A percentile compares a stretch with the other conserved stretches of the same genome.
Conservation (phyloP, 371 early-diverging fungal species). For the Apophysomyces elegans region DNA sequence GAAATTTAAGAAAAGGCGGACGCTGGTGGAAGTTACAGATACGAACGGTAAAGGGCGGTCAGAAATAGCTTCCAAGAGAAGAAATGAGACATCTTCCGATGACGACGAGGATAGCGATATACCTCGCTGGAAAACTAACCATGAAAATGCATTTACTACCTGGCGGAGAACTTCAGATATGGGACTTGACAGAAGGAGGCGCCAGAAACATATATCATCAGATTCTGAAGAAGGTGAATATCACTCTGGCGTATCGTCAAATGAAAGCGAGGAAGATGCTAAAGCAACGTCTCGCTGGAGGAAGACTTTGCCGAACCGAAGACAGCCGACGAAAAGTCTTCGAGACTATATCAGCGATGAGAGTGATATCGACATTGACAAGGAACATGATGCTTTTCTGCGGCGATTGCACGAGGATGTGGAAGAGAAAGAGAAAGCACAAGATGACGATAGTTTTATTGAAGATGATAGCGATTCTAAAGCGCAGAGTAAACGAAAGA, state of each 20-base stretch:
- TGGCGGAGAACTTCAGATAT: neutral
- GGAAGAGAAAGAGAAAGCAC: constrained; percentile 23
- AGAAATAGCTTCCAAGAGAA: neutral
- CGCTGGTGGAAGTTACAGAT: neutral
- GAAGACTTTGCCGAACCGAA: constrained; percentile 13
- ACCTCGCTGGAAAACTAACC: neutral
- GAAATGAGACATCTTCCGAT: constrained; percentile 7
- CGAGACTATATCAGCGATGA: constrained; percentile 60
- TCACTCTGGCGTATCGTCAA: constrained; percentile 27
- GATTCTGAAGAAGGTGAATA: constrained; percentile 36
- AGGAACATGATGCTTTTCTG: constrained; percentile 50
- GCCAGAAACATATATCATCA: constrained; percentile 1
- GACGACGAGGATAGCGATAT: constrained; percentile 10
- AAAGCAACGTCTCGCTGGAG: constrained; percentile 14
- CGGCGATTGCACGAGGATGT: constrained; percentile 51
- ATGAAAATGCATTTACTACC: neutral
- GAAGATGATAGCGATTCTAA: constrained; percentile 25
- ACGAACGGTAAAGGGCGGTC: neutral
- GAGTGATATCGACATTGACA: constrained; percentile 30
- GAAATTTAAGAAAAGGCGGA: constrained; percentile 40
- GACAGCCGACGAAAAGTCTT: constrained; percentile 34
- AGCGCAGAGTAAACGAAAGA: constrained; percentile 23
- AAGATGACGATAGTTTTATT: neutral
- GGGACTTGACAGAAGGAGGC: neutral
- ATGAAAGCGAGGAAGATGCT: constrained; percentile 15